Evolutionary conservation across 1,284 basidiomycete species (phyloP), one percentile per base, ranked within the genome.

Genomic region (Sanghuangporus baumii): DNA sequence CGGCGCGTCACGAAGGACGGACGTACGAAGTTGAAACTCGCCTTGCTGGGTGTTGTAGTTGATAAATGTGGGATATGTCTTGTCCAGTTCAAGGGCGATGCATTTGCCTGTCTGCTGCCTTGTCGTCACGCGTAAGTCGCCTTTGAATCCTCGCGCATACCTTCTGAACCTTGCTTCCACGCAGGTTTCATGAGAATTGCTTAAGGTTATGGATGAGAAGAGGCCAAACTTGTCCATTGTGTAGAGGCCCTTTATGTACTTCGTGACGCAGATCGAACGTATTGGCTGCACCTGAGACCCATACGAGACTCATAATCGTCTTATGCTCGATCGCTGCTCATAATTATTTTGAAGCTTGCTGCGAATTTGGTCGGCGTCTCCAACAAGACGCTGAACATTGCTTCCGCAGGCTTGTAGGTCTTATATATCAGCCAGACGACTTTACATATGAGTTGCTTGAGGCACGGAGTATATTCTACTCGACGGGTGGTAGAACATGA

Each of bases 11-110:
- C 84, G 55, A 79, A 79, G 66, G 83, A 89, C 66, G 92, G 92
- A 9, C 86, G 88, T 59, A 80, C 88, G 61, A 94, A 92, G 75
- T 74, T 92, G 63, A 94, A 93, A 74, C 74, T 93, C 55, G 79
- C 80, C 20, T 75, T 93, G 36, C 75, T 90, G n/a, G 92, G 89
- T 26, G 79, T 84, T 9, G 72, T 81, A 1, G 91, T 95, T 34
- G 86, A 91, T 66, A 86, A 85, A 68, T 96, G 93, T 70, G 83
- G 86, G 31, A 88, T 94, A 55, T 95, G 93, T 72, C 74, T 91
- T 67, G 80, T 79, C 57, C 89, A 91, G 75, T 95, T 93, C 76
- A 85, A 80, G 70, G 80, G 81, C 12, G 81, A 76, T 6, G 82
- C 88, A 63, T 76, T 77, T 64, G 81, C 79, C 12, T 83, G 83